Percentiles rank a stretch among this genome's conserved stretches.
These are phyloP conservation scores for Prunus armeniaca DNA, from an alignment of 306 rosid species.

Conservation along the genomic window DNA sequence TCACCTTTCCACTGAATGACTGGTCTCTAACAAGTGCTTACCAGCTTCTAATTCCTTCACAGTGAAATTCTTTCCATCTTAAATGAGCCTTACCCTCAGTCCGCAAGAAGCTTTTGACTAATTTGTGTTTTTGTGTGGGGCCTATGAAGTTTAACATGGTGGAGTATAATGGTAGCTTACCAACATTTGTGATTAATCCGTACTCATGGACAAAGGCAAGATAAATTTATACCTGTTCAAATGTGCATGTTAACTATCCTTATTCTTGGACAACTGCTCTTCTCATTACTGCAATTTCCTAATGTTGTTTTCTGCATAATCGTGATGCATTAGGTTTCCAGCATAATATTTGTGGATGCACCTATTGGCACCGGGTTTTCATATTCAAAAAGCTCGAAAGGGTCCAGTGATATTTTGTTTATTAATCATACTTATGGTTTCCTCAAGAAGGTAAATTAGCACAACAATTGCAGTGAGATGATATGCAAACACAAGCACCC, in stretches of 20 bases:
- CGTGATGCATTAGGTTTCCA: constrained; percentile 17
- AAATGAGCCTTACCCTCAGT: too few relatives aligned
- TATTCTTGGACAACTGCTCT: not conserved
- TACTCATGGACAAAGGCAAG: constrained; percentile 43
- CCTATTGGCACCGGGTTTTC: constrained; percentile 37
- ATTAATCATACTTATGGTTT: constrained; percentile 8
- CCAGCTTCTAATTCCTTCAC: not conserved
- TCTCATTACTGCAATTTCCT: not conserved
- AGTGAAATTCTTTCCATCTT: not conserved
- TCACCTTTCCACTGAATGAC: too few relatives aligned
- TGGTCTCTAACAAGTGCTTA: not conserved
- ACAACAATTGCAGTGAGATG: not conserved
- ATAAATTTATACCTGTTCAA: not conserved
- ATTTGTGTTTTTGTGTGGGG: constrained; percentile 9
- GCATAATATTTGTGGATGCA: constrained; percentile 28
- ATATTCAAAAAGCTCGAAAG: constrained; percentile 15
- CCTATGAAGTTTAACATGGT: constrained; percentile 28
- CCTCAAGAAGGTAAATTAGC: constrained; percentile 21
- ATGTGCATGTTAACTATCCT: not conserved
- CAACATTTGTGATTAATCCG: constrained; percentile 18
- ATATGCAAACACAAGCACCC: not conserved
- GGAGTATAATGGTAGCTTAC: constrained; percentile 34
- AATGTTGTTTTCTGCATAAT: not conserved
- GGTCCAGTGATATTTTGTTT: not conserved
- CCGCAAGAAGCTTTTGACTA: not conserved